A percentile compares a stretch with the other conserved stretches of the same genome.
Evolutionary conservation across 768 basidiomycete species (phyloP).

Genomic region (Leccinum ochraceum): DNA sequence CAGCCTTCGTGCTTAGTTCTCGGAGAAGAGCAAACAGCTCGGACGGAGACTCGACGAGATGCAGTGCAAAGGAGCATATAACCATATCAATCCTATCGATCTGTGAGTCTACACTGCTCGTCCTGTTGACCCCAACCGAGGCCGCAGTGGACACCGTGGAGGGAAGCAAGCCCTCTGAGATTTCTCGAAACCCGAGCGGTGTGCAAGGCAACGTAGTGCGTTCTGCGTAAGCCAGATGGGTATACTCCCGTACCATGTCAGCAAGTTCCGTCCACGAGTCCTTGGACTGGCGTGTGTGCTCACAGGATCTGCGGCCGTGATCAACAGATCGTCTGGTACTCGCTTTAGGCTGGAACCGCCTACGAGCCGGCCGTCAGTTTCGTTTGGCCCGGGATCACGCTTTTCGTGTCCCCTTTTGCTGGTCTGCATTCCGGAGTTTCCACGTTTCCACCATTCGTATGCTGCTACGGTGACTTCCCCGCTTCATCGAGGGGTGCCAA

Average conservation of each 20-base stretch:
- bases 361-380: too few species aligned
- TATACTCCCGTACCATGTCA: conserved; percentile 46
- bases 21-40: conserved; percentile 65
- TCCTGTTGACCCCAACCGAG: conserved; percentile 5
- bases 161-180: conserved; percentile 59
- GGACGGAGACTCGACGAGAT: conserved; percentile 61
- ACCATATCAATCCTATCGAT: conserved; percentile 53
- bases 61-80: conserved; percentile 73
- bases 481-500: conserved; percentile 32
- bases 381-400: background rate
- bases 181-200: conserved; percentile 59
- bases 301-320: conserved; percentile 31
- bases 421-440: conserved; percentile 25
- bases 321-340: conserved; percentile 20
- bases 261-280: conserved; percentile 7
- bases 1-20: conserved; percentile 59
- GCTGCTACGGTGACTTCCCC: conserved; percentile 65
- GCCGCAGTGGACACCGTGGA: conserved; percentile 16
- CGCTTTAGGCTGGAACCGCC: background rate
- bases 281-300: background rate
- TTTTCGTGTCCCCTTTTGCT: conserved; percentile 10
- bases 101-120: background rate
- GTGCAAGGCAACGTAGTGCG: conserved; percentile 58
- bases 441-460: conserved; percentile 59
- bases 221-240: conserved; percentile 54